Conservation (phyloP, 2,329 filamentous ascomycete genomes). For the Neofusicoccum sp. region DNA sequence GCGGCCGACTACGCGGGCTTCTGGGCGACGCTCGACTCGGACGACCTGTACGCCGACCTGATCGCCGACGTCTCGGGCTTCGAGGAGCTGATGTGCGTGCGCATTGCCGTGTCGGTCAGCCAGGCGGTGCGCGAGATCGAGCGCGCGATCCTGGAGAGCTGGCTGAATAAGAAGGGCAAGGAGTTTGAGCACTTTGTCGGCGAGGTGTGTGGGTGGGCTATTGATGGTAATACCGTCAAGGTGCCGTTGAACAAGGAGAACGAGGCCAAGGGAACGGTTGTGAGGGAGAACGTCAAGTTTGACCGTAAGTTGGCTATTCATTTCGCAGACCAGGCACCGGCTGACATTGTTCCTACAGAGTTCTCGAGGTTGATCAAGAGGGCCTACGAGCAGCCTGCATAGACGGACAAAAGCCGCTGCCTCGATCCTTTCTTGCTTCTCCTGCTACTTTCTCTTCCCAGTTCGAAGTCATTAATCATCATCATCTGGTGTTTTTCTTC, state of each 20-base stretch:
- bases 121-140: conserved; percentile 80
- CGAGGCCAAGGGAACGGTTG: conserved; percentile 88
- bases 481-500: background rate
- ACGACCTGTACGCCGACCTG: conserved; percentile 94
- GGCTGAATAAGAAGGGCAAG: conserved; percentile 50
- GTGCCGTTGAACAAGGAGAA: conserved; percentile 95
- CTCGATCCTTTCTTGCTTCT: background rate
- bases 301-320: conserved; percentile 68
- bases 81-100: conserved; percentile 87
- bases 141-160: conserved; percentile 49
- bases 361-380: conserved; percentile 78
- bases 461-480: background rate
- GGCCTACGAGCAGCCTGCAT: conserved; percentile 79
- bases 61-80: conserved; percentile 94
- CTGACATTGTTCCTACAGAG: conserved; percentile 41
- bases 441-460: background rate
- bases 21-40: conserved; percentile 89
- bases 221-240: conserved; percentile 68
- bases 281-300: conserved; percentile 89
- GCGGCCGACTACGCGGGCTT: conserved; percentile 88
- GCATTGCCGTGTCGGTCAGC: conserved; percentile 85
- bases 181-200: conserved; percentile 55
- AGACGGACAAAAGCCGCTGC: conserved; percentile 5
- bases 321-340: no score
- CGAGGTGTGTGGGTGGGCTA: conserved; percentile 74